A percentile compares a stretch with the other conserved stretches of the same genome.
phyloP scores from a whole-genome alignment of 495 filamentous ascomycete species.

The Darksidea phi region DNA sequence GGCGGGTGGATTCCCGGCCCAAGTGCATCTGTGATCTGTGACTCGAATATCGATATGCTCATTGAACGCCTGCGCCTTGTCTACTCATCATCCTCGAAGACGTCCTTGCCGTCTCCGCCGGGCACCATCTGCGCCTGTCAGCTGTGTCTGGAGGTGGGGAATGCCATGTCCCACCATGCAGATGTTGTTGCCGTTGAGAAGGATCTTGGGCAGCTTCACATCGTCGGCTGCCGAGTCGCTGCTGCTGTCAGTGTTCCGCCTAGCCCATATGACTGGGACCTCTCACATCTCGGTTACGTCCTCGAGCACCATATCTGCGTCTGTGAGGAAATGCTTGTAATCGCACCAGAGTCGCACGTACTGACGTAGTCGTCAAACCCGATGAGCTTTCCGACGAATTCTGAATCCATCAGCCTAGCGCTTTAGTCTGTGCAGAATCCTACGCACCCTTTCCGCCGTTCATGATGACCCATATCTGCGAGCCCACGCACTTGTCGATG shows the following conservation, averaged over 20 bases:
- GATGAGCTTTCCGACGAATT: conserved; percentile 88
- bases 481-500: conserved; percentile 98
- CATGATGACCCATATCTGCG: conserved; percentile 98
- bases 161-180: conserved; percentile 73
- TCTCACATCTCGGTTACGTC: conserved; percentile 91
- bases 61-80: not conserved
- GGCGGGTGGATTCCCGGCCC: too few relatives aligned
- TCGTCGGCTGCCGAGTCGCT: conserved; percentile 88
- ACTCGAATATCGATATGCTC: not conserved
- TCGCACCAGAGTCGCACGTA: conserved; percentile 54
- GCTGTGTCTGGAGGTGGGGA: not conserved
- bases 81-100: conserved; percentile 1
- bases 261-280: not conserved
- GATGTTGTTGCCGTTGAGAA: conserved; percentile 98
- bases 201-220: conserved; percentile 84
- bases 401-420: conserved; percentile 46
- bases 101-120: conserved; percentile 65
- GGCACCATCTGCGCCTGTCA: conserved; percentile 67
- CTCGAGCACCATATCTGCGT: conserved; percentile 91
- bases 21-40: too few relatives aligned
- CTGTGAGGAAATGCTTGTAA: not conserved
- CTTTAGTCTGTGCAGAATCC: not conserved
- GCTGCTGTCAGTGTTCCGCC: conserved; percentile 4
- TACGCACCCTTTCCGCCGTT: conserved; percentile 85
- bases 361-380: conserved; percentile 99